Base-by-base conservation (phyloP, 2,329 filamentous ascomycete species). In the Phoma sp. region DNA sequence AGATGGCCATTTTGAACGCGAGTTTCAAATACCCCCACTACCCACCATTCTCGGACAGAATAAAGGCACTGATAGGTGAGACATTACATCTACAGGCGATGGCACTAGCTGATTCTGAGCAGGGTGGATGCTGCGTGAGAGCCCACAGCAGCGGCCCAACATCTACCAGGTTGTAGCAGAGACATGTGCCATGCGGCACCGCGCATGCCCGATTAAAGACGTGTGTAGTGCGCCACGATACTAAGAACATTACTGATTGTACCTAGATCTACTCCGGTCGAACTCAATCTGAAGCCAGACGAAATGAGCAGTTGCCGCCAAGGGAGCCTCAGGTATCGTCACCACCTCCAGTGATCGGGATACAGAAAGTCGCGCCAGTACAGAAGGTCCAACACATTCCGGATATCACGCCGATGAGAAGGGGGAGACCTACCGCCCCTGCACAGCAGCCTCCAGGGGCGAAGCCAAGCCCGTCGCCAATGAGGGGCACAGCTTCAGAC, bases 1-100 rank as follows among this genome's bases (percentile, higher is more conserved):
- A 97, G 78, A 90, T 98, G 80, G 95, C 95, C 10, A 99, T 99
- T 60, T 79, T 99, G 57, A 98, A 98, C 71, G 95, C 95, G 45
- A 96, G 87, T 74, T 98, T 91, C 82, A 93, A 90, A 69, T 99
- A 91, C 67, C 95, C 93, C 5, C 85, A 83, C 55, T 91, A 97
- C 69, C 95, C 95, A 25, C 80, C 85, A 14, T 99, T 99, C 72
- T 97, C 95, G 0, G 90, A 96, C 64, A 86, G 89, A 51, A 78
- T 97, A 51, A 97, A 97, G 80, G 87, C 88, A 67, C 80, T 99
- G 36, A 98, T 98, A 71, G 89, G 91, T 96, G 79, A 23, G 67
- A 73, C 82, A 70, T 25, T 10, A 2, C 3, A 4, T 8, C 8
- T 22, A 7, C 11, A n/a, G 25, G 2, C 0, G 14, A 25, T 18